Percentiles rank a stretch among this genome's conserved stretches.
phyloP scores from a whole-genome alignment of 768 basidiomycete species.

The Suillus subalutaceus region DNA sequence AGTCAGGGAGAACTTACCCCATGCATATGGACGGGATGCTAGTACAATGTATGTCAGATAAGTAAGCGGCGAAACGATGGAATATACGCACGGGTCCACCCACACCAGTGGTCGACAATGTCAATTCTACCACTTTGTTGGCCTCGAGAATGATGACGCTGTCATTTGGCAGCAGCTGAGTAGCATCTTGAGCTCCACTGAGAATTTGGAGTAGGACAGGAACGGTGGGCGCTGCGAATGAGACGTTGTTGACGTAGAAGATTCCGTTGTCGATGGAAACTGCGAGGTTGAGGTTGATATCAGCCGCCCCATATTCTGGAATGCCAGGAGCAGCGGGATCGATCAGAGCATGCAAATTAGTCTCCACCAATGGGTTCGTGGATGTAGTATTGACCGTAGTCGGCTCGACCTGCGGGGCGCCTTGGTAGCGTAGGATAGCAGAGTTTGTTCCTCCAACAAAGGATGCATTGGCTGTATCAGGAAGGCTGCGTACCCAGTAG shows the following conservation, averaged over 20 bases:
- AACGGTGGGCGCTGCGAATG: slow-evolving; percentile 32
- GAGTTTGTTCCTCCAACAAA: slow-evolving; percentile 51
- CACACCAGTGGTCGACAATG: slow-evolving; percentile 13
- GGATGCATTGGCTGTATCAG: slow-evolving; percentile 22
- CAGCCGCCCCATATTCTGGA: slow-evolving; percentile 41
- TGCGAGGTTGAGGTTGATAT: slow-evolving; percentile 37
- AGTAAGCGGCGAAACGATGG: too few relatives aligned
- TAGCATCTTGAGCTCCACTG: slow-evolving; percentile 39
- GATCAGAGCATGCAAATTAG: slow-evolving; percentile 25
- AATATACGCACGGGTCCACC: slow-evolving; percentile 5
- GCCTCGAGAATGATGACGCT: slow-evolving; percentile 25
- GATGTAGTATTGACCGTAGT: slow-evolving; percentile 33
- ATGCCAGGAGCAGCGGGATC: slow-evolving; percentile 41
- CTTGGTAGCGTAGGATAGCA: slow-evolving; percentile 54
- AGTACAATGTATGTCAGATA: neutral
- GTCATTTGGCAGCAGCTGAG: slow-evolving; percentile 26
- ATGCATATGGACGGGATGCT: slow-evolving; percentile 49
- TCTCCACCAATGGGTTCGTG: slow-evolving; percentile 34
- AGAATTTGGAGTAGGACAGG: slow-evolving; percentile 50
- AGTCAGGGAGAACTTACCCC: slow-evolving; percentile 32
- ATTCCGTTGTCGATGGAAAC: slow-evolving; percentile 11
- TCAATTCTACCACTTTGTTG: slow-evolving; percentile 31
- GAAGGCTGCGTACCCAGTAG: slow-evolving; percentile 52
- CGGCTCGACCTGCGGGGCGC: slow-evolving; percentile 43
- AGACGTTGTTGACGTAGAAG: slow-evolving; percentile 18